A percentile compares a stretch with the other conserved stretches of the same genome.
phyloP scores from a whole-genome alignment of 2,329 filamentous ascomycete species.

The Claviceps fusiformis region DNA sequence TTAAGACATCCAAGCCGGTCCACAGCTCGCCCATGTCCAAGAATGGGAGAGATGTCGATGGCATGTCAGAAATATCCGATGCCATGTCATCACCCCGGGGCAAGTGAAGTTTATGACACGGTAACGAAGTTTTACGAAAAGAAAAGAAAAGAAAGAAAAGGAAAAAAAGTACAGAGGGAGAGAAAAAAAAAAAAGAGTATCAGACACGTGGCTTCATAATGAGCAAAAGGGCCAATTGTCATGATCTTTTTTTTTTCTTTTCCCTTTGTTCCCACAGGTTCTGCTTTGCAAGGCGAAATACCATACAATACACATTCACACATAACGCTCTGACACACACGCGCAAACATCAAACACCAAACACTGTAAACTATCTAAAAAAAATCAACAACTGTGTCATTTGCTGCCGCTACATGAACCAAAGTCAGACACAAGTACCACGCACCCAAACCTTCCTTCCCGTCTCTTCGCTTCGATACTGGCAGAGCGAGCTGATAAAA shows the following conservation, averaged over 20 bases:
- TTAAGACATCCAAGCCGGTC: conserved; percentile 32
- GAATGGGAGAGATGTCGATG: conserved; percentile 34
- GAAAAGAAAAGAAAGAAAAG: background rate
- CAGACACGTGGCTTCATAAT: too few relatives aligned
- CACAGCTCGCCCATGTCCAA: conserved; percentile 36
- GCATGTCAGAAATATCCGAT: conserved; percentile 42
- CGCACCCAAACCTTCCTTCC: background rate
- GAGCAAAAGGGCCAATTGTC: background rate
- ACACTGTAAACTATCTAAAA: background rate
- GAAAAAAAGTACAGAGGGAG: too few relatives aligned
- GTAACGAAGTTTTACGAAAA: background rate
- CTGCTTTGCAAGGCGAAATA: background rate
- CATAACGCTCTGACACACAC: background rate
- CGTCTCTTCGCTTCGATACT: background rate
- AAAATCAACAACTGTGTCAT: background rate
- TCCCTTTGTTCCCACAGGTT: background rate
- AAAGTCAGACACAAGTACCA: background rate
- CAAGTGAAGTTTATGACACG: conserved; percentile 3
- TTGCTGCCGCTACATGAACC: background rate
- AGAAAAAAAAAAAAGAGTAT: background rate
- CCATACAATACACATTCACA: background rate
- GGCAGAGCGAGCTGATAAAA: background rate
- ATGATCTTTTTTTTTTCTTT: background rate
- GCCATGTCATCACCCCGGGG: conserved; percentile 40
- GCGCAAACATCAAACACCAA: background rate